A percentile compares a stretch with the other conserved stretches of the same genome.
Evolutionary conservation across 441 rosid species (phyloP).

Genomic region (Gossypium trilobum): DNA sequence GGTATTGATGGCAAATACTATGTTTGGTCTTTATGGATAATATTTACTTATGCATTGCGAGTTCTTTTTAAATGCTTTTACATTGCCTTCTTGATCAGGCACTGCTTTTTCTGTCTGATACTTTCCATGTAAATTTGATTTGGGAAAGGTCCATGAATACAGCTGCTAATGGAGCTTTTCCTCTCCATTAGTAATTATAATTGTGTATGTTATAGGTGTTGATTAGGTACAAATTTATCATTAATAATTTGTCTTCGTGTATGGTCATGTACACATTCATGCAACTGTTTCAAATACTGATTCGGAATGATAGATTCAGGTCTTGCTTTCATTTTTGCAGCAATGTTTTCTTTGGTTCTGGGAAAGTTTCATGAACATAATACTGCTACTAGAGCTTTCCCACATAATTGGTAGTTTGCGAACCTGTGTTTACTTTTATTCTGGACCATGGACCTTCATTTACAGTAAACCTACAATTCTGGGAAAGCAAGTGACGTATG

Average conservation of each 20-base stretch:
- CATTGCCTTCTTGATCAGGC: background rate
- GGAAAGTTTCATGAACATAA: background rate
- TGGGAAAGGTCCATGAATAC: background rate
- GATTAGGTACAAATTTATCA: background rate
- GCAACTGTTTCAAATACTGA: background rate
- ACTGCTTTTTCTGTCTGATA: background rate
- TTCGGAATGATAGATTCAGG: background rate
- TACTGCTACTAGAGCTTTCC: background rate
- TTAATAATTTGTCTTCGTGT: background rate
- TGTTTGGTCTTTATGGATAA: background rate
- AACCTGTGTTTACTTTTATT: background rate
- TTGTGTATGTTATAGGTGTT: background rate
- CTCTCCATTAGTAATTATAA: background rate
- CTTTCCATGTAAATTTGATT: background rate
- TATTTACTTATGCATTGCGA: background rate
- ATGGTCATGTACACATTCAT: background rate
- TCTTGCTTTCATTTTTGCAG: background rate
- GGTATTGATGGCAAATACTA: conserved; percentile 32
- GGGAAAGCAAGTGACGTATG: background rate
- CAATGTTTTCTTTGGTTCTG: background rate
- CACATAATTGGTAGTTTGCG: background rate
- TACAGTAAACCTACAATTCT: background rate
- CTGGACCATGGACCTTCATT: background rate
- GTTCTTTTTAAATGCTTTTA: background rate
- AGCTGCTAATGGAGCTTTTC: background rate